These are phyloP conservation scores for Tylopilus vinaceipallidus DNA, from an alignment of 768 basidiomycete species.

Conservation along the genomic window DNA sequence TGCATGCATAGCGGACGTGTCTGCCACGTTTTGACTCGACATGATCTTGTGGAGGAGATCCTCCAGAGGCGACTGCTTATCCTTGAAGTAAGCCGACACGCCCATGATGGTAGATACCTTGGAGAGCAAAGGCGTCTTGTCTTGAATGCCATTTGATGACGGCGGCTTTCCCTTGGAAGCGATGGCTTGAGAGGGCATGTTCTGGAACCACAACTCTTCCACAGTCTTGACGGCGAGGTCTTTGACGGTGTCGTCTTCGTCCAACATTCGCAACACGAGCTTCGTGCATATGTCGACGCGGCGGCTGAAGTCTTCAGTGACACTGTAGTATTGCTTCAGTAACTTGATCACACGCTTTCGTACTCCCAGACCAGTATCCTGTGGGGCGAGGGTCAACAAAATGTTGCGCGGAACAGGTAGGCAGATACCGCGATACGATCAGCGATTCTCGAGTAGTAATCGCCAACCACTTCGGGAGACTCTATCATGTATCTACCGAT, in stretches of 20 bases:
- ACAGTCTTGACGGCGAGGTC: constrained; percentile 88
- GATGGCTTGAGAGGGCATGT: constrained; percentile 27
- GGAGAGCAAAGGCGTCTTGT: constrained; percentile 53
- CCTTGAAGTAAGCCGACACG: constrained; percentile 77
- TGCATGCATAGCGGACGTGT: constrained; percentile 52
- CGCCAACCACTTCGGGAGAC: constrained; percentile 79
- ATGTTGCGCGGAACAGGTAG: neutral
- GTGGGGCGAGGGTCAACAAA: constrained; percentile 1
- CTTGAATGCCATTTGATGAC: constrained; percentile 35
- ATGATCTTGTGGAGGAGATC: constrained; percentile 84
- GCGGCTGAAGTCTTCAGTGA: constrained; percentile 55
- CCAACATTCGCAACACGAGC: constrained; percentile 79
- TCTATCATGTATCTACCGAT: constrained; percentile 97
- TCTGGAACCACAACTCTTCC: constrained; percentile 88
- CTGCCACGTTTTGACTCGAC: constrained; percentile 59
- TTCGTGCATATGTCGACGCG: constrained; percentile 79
- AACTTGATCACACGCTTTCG: constrained; percentile 96
- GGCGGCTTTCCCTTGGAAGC: constrained; percentile 38
- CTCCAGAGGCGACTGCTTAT: constrained; percentile 81
- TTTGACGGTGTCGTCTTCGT: constrained; percentile 94
- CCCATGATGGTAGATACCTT: constrained; percentile 86
- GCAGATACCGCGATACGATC: constrained; percentile 82
- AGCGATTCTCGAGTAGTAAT: constrained; percentile 87
- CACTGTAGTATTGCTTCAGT: constrained; percentile 75
- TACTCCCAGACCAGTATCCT: constrained; percentile 95